Evolutionary conservation across 805 yeast genomes (phyloP).

Genomic region (fission yeast (Schizosaccharomyces pombe)): DNA sequence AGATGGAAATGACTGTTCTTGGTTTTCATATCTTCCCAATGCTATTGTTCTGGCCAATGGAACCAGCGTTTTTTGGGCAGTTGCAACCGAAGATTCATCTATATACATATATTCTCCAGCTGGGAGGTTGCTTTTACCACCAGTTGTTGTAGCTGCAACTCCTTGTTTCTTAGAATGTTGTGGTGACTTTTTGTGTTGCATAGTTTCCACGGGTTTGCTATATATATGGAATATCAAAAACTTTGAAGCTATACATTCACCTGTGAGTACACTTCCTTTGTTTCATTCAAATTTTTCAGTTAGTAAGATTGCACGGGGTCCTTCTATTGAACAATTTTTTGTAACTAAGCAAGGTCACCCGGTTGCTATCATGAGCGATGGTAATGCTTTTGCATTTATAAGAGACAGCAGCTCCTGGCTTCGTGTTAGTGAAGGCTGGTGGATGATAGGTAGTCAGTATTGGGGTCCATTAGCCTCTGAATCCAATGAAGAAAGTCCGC

Average conservation of each 20-base stretch:
- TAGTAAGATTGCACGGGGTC: conserved; percentile 38
- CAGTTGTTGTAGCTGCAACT: conserved; percentile 61
- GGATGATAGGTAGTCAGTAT: conserved; percentile 95
- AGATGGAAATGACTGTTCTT: conserved; percentile 13
- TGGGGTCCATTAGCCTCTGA: conserved; percentile 53
- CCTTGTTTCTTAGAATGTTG: conserved; percentile 64
- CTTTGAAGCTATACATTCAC: conserved; percentile 9
- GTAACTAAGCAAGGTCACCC: conserved; percentile 35
- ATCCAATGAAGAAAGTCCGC: conserved; percentile 6
- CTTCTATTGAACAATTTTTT: conserved; percentile 64
- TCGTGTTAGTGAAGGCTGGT: conserved; percentile 80
- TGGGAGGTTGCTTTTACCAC: conserved; percentile 58
- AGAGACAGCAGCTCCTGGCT: conserved; percentile 57
- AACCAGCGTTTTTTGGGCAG: conserved; percentile 50
- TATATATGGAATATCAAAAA: background rate
- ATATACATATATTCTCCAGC: conserved; percentile 48
- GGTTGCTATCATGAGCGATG: conserved; percentile 60
- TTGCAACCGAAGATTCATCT: conserved; percentile 63
- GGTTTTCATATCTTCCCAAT: conserved; percentile 66
- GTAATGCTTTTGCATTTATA: conserved; percentile 68
- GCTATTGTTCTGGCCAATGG: conserved; percentile 41
- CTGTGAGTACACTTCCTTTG: conserved; percentile 48
- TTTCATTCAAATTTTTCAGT: conserved; percentile 37
- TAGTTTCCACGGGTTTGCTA: background rate
- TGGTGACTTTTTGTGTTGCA: conserved; percentile 13